Percentiles rank a stretch among this genome's conserved stretches.
These are phyloP conservation scores for Calonectria pseudoreteaudii DNA, from an alignment of 2,329 filamentous ascomycete genomes.

Conservation along the genomic window DNA sequence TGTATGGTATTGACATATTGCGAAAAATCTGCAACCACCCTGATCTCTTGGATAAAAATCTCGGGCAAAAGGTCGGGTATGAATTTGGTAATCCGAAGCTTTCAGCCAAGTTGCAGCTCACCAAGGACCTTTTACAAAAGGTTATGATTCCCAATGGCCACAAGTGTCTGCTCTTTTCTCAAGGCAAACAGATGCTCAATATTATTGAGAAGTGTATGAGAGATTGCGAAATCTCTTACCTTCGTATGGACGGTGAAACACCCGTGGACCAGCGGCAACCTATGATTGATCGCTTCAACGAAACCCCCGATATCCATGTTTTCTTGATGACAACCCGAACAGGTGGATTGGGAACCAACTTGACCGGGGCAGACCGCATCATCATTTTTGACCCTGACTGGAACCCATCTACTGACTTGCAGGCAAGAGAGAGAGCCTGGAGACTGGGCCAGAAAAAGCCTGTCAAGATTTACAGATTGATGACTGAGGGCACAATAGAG, in stretches of 20 bases:
- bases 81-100: constrained; percentile 82
- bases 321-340: constrained; percentile 97
- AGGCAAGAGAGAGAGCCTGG: constrained; percentile 96
- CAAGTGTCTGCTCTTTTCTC: constrained; percentile 92
- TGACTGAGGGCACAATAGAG: constrained; percentile 97
- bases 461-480: constrained; percentile 96
- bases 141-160: constrained; percentile 92
- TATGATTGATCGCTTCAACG: constrained; percentile 94
- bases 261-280: constrained; percentile 88
- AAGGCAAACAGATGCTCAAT: constrained; percentile 94
- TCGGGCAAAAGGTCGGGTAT: constrained; percentile 71
- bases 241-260: constrained; percentile 95
- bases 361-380: constrained; percentile 94
- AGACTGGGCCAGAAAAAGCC: constrained; percentile 93
- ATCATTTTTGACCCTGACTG: constrained; percentile 99
- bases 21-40: constrained; percentile 99
- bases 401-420: constrained; percentile 97
- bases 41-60: constrained; percentile 78
- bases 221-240: constrained; percentile 77
- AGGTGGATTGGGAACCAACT: constrained; percentile 90
- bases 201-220: constrained; percentile 88
- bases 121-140: constrained; percentile 82
- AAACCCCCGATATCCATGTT: constrained; percentile 80
- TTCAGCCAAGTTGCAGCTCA: constrained; percentile 96
- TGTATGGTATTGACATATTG: constrained; percentile 91